Conservation (phyloP, 148 eudicot species). For the Pharnaceum exiguum region DNA sequence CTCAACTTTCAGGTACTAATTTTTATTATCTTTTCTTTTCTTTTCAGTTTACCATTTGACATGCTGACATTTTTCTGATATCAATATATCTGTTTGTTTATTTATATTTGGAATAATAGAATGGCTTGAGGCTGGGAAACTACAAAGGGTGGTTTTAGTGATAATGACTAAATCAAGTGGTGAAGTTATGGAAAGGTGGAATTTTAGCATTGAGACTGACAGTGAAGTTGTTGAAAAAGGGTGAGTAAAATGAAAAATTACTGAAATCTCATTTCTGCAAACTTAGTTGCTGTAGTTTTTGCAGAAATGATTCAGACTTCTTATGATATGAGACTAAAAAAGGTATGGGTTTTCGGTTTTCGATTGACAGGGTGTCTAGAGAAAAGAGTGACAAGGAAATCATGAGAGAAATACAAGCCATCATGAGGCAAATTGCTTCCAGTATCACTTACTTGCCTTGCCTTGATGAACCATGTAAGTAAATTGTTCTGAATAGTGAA, state of each 20-base stretch:
- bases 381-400: constrained; percentile 99
- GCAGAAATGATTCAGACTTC: no score
- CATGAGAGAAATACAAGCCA: constrained; percentile 98
- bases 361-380: constrained; percentile 59
- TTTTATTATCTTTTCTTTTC: background rate
- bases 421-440: constrained; percentile 94
- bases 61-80: background rate
- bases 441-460: constrained; percentile 97
- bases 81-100: background rate
- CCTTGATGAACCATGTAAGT: constrained; percentile 90
- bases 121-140: constrained; percentile 94
- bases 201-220: constrained; percentile 93
- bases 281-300: background rate
- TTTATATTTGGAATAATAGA: constrained; percentile 34
- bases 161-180: constrained; percentile 78
- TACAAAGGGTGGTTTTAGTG: constrained; percentile 86
- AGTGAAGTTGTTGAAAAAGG: constrained; percentile 78
- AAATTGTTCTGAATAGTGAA: background rate
- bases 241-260: constrained; percentile 29
- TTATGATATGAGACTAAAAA: no score
- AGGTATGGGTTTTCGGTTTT: background rate
- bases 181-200: constrained; percentile 97
- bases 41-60: background rate
- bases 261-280: background rate
- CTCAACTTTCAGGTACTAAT: constrained; percentile 71